Evolutionary conservation across 495 filamentous ascomycete genomes (phyloP).

Genomic region (Trichocladium antarcticum): DNA sequence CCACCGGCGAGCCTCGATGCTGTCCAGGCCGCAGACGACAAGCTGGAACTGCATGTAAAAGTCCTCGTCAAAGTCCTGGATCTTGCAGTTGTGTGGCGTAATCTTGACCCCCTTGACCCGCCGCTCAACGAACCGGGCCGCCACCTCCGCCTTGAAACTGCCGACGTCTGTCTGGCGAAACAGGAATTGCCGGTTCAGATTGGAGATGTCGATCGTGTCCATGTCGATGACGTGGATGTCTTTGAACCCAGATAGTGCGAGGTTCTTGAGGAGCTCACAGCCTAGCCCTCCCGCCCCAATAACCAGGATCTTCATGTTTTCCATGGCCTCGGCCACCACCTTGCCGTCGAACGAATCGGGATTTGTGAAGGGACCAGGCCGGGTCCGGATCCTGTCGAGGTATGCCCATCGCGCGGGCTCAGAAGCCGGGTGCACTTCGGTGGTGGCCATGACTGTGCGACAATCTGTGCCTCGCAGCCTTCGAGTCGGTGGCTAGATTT

Average conservation of each 20-base stretch:
- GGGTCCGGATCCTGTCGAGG: conserved; percentile 64
- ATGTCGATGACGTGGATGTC: conserved; percentile 99
- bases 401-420: conserved; percentile 46
- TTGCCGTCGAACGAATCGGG: conserved; percentile 55
- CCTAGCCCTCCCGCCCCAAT: conserved; percentile 84
- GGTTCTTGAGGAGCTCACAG: conserved; percentile 94
- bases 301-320: conserved; percentile 27
- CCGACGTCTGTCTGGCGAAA: conserved; percentile 90
- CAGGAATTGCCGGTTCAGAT: conserved; percentile 95
- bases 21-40: conserved; percentile 92
- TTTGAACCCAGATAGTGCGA: conserved; percentile 90
- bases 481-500: not conserved
- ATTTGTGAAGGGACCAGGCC: conserved; percentile 68
- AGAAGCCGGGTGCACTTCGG: conserved; percentile 16
- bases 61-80: conserved; percentile 93
- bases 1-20: conserved; percentile 93
- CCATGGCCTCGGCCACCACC: conserved; percentile 50
- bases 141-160: conserved; percentile 85
- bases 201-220: conserved; percentile 98
- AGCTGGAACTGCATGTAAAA: conserved; percentile 98
- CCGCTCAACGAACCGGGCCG: conserved; percentile 79
- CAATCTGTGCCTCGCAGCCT: too few relatives aligned
- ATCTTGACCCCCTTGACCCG: conserved; percentile 85
- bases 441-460: conserved; percentile 18
- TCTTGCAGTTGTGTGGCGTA: conserved; percentile 83